phyloP scores from a whole-genome alignment of 306 rosid species.

The Gillenia trifoliata region DNA sequence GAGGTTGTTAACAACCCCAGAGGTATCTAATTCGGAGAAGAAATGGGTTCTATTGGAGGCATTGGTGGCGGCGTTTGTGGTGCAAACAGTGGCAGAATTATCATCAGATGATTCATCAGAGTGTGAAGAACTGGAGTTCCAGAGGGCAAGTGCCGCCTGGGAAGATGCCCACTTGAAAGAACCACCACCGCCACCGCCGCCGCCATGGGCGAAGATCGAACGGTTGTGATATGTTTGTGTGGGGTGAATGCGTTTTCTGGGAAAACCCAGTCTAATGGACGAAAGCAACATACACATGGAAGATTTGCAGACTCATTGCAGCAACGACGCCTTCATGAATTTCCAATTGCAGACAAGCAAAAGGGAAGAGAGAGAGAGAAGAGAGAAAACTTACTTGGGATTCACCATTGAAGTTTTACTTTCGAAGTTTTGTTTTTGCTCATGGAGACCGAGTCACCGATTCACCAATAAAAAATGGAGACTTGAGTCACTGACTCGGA shows the following conservation, averaged over 20 bases:
- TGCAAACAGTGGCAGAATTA: neutral
- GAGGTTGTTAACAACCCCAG: constrained; percentile 35
- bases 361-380: neutral
- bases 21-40: constrained; percentile 13
- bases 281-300: constrained; percentile 7
- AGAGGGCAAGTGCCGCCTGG: constrained; percentile 6
- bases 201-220: neutral
- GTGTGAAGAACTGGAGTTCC: constrained; percentile 2
- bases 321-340: neutral
- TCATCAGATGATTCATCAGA: constrained; percentile 10
- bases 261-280: constrained; percentile 5
- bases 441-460: neutral
- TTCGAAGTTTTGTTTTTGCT: neutral
- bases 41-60: neutral
- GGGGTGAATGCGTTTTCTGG: neutral
- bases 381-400: constrained; percentile 7
- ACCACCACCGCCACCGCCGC: neutral
- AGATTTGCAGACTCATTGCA: neutral
- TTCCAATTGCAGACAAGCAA: neutral
- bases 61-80: neutral
- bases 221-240: neutral
- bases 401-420: neutral
- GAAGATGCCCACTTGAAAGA: constrained; percentile 10
- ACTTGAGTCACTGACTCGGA: neutral
- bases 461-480: neutral